phyloP scores from a whole-genome alignment of 495 filamentous ascomycete species.

The Neurospora sp. region DNA sequence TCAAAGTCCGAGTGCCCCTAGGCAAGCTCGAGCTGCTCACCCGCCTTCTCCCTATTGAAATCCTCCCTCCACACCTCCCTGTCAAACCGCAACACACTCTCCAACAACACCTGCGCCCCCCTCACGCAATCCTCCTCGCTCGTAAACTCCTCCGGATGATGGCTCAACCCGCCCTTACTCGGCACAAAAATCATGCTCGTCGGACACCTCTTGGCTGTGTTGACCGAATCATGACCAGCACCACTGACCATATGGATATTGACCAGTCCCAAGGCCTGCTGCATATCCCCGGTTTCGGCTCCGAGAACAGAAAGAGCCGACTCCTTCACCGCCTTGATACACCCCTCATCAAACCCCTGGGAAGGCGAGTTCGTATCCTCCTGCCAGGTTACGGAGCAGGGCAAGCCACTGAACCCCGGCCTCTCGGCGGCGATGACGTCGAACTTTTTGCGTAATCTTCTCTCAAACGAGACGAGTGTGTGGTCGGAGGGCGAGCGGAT shows the following conservation, averaged over 20 bases:
- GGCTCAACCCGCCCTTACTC: constrained; percentile 36
- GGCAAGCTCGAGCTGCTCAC: not conserved
- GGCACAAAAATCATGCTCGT: constrained; percentile 45
- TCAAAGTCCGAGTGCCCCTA: too few species aligned
- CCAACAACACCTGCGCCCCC: constrained; percentile 27
- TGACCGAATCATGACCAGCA: constrained; percentile 50
- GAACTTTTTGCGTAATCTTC: constrained; percentile 19
- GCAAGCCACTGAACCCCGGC: constrained; percentile 21
- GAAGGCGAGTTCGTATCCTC: constrained; percentile 54
- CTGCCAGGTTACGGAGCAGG: constrained; percentile 21
- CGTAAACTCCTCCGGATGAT: constrained; percentile 40
- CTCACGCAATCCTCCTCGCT: constrained; percentile 32
- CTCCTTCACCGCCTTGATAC: constrained; percentile 54
- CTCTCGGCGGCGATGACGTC: constrained; percentile 16
- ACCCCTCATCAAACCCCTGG: constrained; percentile 59
- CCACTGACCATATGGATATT: constrained; percentile 40
- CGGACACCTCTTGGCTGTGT: constrained; percentile 28
- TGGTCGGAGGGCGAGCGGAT: constrained; percentile 53
- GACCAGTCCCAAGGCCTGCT: constrained; percentile 11
- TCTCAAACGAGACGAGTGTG: constrained; percentile 46
- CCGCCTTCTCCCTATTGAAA: not conserved
- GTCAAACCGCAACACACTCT: constrained; percentile 30
- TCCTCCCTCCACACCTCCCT: not conserved
- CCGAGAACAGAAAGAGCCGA: constrained; percentile 47
- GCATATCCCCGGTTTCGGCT: constrained; percentile 2